Evolutionary conservation across 1,139 yeast species (phyloP).

Genomic region (Geotrichum australiense): DNA sequence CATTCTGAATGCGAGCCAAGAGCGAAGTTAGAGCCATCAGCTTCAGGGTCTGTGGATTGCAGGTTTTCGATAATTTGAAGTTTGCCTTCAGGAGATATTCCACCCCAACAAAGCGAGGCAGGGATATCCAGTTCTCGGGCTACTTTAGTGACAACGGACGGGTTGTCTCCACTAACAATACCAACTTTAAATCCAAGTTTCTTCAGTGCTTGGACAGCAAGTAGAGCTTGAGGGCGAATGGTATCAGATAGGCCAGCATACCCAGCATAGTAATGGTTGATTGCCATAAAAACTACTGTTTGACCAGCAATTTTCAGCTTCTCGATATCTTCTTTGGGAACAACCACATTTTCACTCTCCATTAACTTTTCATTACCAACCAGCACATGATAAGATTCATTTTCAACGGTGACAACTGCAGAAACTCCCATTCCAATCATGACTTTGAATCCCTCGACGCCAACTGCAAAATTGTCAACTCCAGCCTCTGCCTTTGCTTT

Average conservation of each 20-base stretch:
- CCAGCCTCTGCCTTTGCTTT: conserved; percentile 29
- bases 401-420: conserved; percentile 38
- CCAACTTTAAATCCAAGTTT: conserved; percentile 60
- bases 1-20: conserved; percentile 18
- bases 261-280: conserved; percentile 58
- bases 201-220: conserved; percentile 52
- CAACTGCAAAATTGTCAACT: conserved; percentile 29
- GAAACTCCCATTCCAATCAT: conserved; percentile 67
- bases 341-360: conserved; percentile 22
- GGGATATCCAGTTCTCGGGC: conserved; percentile 67
- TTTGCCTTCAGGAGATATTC: conserved; percentile 71
- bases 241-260: conserved; percentile 60
- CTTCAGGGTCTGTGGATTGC: conserved; percentile 35
- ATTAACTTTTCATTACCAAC: conserved; percentile 56
- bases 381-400: conserved; percentile 33
- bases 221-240: conserved; percentile 58
- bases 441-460: conserved; percentile 42
- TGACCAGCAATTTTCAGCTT: conserved; percentile 17
- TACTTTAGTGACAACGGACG: conserved; percentile 53
- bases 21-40: neutral
- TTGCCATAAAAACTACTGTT: conserved; percentile 38
- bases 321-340: conserved; percentile 22
- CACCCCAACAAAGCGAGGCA: conserved; percentile 58
- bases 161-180: conserved; percentile 85
- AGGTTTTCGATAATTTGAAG: conserved; percentile 57